phyloP scores from a whole-genome alignment of 345 rosid genomes.

The Hibiscus tridactylites region DNA sequence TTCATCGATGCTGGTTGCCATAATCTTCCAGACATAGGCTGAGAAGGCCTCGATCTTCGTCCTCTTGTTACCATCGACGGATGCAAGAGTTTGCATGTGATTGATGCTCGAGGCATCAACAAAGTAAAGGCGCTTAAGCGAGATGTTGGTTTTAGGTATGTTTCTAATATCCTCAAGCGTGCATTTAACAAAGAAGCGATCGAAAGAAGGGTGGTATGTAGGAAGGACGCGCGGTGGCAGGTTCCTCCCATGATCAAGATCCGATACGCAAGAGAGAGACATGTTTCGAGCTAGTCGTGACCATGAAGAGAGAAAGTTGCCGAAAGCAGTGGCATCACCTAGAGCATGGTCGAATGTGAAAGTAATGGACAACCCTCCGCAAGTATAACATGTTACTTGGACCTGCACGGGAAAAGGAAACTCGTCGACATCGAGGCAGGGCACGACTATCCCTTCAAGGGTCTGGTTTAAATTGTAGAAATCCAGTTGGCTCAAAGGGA shows the following conservation, averaged over 20 bases:
- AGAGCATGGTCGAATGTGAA: conserved; percentile 24
- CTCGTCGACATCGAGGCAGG: conserved; percentile 17
- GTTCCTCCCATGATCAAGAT: conserved; percentile 44
- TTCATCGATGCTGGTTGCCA: conserved; percentile 42
- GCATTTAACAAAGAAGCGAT: conserved; percentile 50
- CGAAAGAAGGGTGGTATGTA: conserved; percentile 40
- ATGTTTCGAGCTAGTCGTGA: conserved; percentile 52
- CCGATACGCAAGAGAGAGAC: conserved; percentile 49
- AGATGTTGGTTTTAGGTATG: conserved; percentile 34
- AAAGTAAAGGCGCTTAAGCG: conserved; percentile 65
- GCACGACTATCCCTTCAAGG: conserved; percentile 49
- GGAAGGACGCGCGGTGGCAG: conserved; percentile 59
- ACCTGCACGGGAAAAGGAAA: conserved; percentile 41
- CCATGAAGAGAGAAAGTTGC: conserved; percentile 58
- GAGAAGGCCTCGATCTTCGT: conserved; percentile 86
- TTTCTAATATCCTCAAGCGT: conserved; percentile 54
- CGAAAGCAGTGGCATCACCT: conserved; percentile 70
- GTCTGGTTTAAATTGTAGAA: conserved; percentile 43
- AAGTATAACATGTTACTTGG: conserved; percentile 46
- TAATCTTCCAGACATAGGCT: conserved; percentile 70
- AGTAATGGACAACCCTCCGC: conserved; percentile 64
- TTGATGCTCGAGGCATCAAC: conserved; percentile 44
- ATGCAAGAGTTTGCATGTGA: conserved; percentile 48
- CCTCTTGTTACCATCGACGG: conserved; percentile 33
- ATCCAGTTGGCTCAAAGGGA: conserved; percentile 41